phyloP scores from a whole-genome alignment of 2,329 filamentous ascomycete genomes.

The Cytospora mali region DNA sequence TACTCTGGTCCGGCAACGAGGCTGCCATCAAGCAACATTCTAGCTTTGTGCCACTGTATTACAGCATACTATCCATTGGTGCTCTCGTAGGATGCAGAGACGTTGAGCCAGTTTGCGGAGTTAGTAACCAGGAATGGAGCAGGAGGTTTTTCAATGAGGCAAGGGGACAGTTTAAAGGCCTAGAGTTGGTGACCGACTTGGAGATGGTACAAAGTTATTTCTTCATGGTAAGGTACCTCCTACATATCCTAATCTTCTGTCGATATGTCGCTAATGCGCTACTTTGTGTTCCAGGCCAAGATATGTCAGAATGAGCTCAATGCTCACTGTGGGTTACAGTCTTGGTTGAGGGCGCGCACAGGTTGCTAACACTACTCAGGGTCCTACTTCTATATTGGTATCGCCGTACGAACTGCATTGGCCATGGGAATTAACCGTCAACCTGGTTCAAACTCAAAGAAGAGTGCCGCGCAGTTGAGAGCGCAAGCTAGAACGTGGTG shows the following conservation, averaged over 20 bases:
- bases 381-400: constrained; percentile 52
- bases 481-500: constrained; percentile 51
- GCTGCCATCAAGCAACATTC: constrained; percentile 31
- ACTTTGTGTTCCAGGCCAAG: constrained; percentile 41
- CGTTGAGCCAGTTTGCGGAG: constrained; percentile 45
- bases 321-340: constrained; percentile 42
- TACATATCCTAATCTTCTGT: not conserved
- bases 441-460: constrained; percentile 36
- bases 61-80: constrained; percentile 50
- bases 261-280: not conserved
- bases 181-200: constrained; percentile 48
- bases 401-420: constrained; percentile 49
- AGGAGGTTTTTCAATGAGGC: constrained; percentile 49
- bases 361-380: constrained; percentile 27
- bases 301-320: constrained; percentile 54
- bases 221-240: constrained; percentile 41
- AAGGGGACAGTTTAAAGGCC: constrained; percentile 40
- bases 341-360: too few species aligned
- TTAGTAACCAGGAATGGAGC: constrained; percentile 50
- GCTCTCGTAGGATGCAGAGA: constrained; percentile 48
- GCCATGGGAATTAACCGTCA: constrained; percentile 52
- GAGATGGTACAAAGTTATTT: constrained; percentile 52
- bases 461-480: constrained; percentile 37
- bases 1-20: constrained; percentile 42
- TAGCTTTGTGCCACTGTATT: constrained; percentile 51